These are phyloP conservation scores for Chrysosporium queenslandicum DNA, from an alignment of 2,329 filamentous ascomycete species.

Conservation along the genomic window DNA sequence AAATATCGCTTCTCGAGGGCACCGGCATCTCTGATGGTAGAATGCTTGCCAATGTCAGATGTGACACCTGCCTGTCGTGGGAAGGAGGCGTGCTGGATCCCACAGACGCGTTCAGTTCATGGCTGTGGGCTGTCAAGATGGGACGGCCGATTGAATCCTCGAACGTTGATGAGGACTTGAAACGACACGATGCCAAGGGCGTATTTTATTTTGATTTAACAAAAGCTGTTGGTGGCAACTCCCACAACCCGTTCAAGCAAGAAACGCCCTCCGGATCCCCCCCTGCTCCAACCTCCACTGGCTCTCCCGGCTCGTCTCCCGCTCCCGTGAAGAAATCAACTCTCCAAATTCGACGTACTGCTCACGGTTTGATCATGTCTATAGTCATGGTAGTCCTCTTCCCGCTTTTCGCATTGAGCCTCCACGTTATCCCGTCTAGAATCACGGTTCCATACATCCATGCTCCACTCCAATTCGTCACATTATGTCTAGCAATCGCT, in stretches of 20 bases:
- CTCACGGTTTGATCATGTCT: conserved; percentile 24
- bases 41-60: conserved; percentile 49
- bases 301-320: background rate
- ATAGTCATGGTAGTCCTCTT: conserved; percentile 22
- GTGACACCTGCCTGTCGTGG: conserved; percentile 47
- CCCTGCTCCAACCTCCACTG: background rate
- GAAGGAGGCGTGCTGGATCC: conserved; percentile 44
- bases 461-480: conserved; percentile 39
- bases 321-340: background rate
- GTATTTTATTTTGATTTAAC: conserved; percentile 41
- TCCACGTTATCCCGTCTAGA: conserved; percentile 14
- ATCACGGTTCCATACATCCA: conserved; percentile 27
- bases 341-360: conserved; percentile 13
- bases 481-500: conserved; percentile 39
- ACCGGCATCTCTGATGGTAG: conserved; percentile 43
- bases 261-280: background rate
- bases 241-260: conserved; percentile 26
- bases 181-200: conserved; percentile 37
- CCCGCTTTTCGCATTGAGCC: conserved; percentile 19
- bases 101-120: conserved; percentile 34
- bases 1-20: conserved; percentile 44
- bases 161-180: conserved; percentile 35
- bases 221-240: conserved; percentile 41
- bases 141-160: conserved; percentile 43
- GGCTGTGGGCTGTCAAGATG: conserved; percentile 43